phyloP scores from a whole-genome alignment of 2,329 filamentous ascomycete genomes.

The Lachnellula willkommii region DNA sequence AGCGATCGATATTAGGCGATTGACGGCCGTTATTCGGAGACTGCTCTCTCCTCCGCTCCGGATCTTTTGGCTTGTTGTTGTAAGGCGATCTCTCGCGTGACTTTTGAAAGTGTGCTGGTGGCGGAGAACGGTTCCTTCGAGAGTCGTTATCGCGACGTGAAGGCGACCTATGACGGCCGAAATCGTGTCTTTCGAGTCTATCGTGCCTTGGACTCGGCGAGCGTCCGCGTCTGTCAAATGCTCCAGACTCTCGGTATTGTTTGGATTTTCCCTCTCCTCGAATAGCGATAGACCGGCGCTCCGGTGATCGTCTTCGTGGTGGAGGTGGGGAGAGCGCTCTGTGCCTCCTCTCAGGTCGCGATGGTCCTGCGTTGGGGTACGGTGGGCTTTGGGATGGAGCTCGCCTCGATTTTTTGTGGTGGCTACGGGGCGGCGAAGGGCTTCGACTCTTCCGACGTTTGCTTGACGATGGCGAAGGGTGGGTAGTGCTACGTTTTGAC shows the following conservation, averaged over 20 bases:
- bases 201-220: slow-evolving; percentile 22
- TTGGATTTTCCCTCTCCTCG: slow-evolving; percentile 22
- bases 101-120: slow-evolving; percentile 14
- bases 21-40: slow-evolving; percentile 18
- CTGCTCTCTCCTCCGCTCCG: slow-evolving; percentile 19
- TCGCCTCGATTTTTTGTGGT: slow-evolving; percentile 31
- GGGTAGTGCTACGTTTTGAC: slow-evolving; percentile 25
- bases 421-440: slow-evolving; percentile 28
- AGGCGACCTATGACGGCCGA: slow-evolving; percentile 17
- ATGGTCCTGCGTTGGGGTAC: slow-evolving; percentile 20
- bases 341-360: slow-evolving; percentile 25
- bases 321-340: slow-evolving; percentile 25
- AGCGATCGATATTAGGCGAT: slow-evolving; percentile 27
- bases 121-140: slow-evolving; percentile 18
- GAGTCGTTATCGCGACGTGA: slow-evolving; percentile 14
- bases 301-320: slow-evolving; percentile 26
- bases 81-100: slow-evolving; percentile 20
- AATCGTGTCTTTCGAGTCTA: slow-evolving; percentile 16
- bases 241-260: slow-evolving; percentile 22
- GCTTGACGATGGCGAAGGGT: slow-evolving; percentile 29
- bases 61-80: slow-evolving; percentile 16
- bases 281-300: slow-evolving; percentile 18
- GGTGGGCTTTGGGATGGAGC: slow-evolving; percentile 29
- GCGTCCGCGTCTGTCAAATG: slow-evolving; percentile 25
- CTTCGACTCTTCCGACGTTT: slow-evolving; percentile 33